Percentiles rank a stretch among this genome's conserved stretches.
Evolutionary conservation across 2,329 filamentous ascomycete species (phyloP).

Genomic region (Ceratocystis variospora): DNA sequence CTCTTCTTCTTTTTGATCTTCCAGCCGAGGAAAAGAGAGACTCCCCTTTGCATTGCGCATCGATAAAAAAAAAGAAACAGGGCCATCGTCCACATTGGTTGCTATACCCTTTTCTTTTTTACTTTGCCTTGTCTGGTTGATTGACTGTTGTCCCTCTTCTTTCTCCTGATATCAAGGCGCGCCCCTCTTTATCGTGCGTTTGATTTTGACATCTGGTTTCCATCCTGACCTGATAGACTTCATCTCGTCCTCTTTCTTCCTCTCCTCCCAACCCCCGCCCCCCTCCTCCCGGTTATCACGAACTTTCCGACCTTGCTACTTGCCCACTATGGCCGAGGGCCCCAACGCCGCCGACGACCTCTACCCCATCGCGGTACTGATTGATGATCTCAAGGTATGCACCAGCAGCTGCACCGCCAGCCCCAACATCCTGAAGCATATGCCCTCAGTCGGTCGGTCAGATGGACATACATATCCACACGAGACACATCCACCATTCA

Average conservation of each 20-base stretch:
- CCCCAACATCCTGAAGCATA: background rate
- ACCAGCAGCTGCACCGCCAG: background rate
- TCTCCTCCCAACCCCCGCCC: background rate
- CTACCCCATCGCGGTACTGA: conserved; percentile 98
- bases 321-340: conserved; percentile 67
- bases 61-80: conserved; percentile 5
- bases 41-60: background rate
- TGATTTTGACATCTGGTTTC: conserved; percentile 7
- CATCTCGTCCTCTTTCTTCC: conserved; percentile 5
- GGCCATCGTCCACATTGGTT: background rate
- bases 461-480: background rate
- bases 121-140: background rate
- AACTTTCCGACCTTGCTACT: conserved; percentile 1
- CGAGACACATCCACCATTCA: background rate
- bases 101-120: background rate
- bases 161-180: conserved; percentile 15
- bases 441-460: background rate
- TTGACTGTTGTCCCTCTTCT: background rate
- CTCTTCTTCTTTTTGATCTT: background rate
- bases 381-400: conserved; percentile 93
- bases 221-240: conserved; percentile 6
- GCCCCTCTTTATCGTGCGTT: conserved; percentile 17
- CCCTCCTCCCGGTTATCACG: background rate
- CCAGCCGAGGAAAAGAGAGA: background rate
- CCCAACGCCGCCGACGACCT: conserved; percentile 92